Percentiles rank a stretch among this genome's conserved stretches.
Conservation (phyloP, 371 early-diverging fungal species). For the Parasitella parasitica region DNA sequence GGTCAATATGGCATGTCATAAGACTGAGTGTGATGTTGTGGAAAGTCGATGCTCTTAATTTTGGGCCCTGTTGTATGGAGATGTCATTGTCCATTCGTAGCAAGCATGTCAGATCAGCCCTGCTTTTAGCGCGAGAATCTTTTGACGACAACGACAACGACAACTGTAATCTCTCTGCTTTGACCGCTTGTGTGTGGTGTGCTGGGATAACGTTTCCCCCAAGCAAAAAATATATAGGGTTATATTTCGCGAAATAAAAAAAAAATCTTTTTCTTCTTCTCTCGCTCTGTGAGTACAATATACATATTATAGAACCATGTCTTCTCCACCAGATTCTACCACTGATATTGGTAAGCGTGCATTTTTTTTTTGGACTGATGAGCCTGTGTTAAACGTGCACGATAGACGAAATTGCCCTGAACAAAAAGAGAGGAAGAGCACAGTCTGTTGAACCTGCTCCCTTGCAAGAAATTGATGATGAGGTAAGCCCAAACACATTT, state of each 20-base stretch:
- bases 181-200: too few species aligned
- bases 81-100: too few species aligned
- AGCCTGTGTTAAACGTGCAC: not conserved
- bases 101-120: too few species aligned
- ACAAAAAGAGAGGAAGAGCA: conserved; percentile 47
- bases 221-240: too few species aligned
- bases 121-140: too few species aligned
- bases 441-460: conserved; percentile 41
- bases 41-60: too few species aligned
- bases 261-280: not conserved
- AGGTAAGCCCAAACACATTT: conserved; percentile 2
- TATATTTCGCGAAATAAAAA: not conserved
- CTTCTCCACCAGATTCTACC: conserved; percentile 21
- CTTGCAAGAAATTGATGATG: conserved; percentile 17
- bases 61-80: too few species aligned
- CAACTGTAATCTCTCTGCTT: too few species aligned
- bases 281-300: not conserved
- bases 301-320: conserved; percentile 5
- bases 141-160: too few species aligned
- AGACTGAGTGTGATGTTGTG: too few species aligned
- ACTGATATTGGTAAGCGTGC: conserved; percentile 17
- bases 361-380: not conserved
- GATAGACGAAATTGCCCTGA: conserved; percentile 36
- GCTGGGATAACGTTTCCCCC: too few species aligned
- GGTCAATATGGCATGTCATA: too few species aligned